phyloP scores from a whole-genome alignment of 441 rosid species.

The Populus hybrid region DNA sequence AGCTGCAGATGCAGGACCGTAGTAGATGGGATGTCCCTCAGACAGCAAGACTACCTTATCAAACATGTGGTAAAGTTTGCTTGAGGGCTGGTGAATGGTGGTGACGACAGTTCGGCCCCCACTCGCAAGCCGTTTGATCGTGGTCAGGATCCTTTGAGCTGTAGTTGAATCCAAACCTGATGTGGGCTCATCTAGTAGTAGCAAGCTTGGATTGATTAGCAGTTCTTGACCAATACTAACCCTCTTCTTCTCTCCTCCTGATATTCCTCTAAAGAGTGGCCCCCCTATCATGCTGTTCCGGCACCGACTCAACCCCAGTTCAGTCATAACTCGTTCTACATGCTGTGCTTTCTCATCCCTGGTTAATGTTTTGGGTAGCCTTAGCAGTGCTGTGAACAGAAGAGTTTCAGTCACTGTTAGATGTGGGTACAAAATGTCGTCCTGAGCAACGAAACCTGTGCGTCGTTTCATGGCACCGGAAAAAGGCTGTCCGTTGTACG shows the following conservation, averaged over 20 bases:
- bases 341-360: conserved; percentile 64
- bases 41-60: conserved; percentile 88
- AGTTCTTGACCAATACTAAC: conserved; percentile 27
- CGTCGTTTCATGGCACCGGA: conserved; percentile 65
- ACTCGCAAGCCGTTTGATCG: conserved; percentile 67
- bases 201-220: conserved; percentile 85
- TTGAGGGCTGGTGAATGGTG: conserved; percentile 95
- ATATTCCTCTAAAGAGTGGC: conserved; percentile 85
- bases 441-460: conserved; percentile 90
- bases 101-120: conserved; percentile 84
- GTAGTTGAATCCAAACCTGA: conserved; percentile 96
- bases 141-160: conserved; percentile 74
- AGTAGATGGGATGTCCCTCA: conserved; percentile 76
- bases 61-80: conserved; percentile 90
- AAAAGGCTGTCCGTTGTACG: conserved; percentile 87
- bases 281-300: conserved; percentile 92
- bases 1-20: conserved; percentile 80
- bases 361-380: conserved; percentile 63
- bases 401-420: conserved; percentile 88
- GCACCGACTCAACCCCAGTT: conserved; percentile 70
- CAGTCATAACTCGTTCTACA: conserved; percentile 62
- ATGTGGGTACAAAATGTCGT: conserved; percentile 83
- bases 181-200: conserved; percentile 89
- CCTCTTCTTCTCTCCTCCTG: conserved; percentile 95
- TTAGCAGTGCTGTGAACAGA: conserved; percentile 75